Evolutionary conservation across 1,139 yeast genomes (phyloP), one percentile per base, ranked within the genome.

Genomic region (Taiozyma sp.): DNA sequence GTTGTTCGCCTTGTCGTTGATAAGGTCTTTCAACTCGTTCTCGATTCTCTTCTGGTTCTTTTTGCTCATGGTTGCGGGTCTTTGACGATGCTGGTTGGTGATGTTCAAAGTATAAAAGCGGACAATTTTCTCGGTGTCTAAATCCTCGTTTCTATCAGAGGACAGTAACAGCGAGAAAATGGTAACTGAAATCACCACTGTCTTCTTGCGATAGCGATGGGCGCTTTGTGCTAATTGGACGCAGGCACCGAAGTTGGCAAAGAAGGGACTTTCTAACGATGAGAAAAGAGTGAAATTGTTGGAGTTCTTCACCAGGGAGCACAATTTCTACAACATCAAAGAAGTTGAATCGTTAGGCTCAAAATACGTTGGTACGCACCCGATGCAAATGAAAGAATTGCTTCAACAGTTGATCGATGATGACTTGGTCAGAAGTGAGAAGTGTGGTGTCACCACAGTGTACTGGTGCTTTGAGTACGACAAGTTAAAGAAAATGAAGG

Each of bases 391-490:
- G 47, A 79, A 79, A 55, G 81, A 75, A 13, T 56, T 79, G 6
- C 62, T 79, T 11, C 74, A 73, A 47, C 60, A 62, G 14, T 67
- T 79, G 52, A 64, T 77, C 7, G 81, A 78, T 55, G 79, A 75
- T 42, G 70, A 70, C 0, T 59, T 77, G 40, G 69, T 80, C 8
- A 72, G 72, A 44, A 70, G 72, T 43, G 81, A 77, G 53, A 80
- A 79, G 63, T 77, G 83, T 59, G 85, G 85, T 0, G 68, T 70
- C 13, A 71, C 78, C 4, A 78, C 77, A 52, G 68, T 78, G 19
- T 80, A 78, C 59, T 79, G 84, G 82, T 69, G 78, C 45, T 79
- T 78, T 58, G 70, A 70, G 47, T 72, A 73, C 49, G 74, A 75
- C 44, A 64, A 64, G 30, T 60, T 62, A 19, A 62, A 62, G 46